Evolutionary conservation across 148 eudicot species (phyloP).

Genomic region (Silene latifolia): DNA sequence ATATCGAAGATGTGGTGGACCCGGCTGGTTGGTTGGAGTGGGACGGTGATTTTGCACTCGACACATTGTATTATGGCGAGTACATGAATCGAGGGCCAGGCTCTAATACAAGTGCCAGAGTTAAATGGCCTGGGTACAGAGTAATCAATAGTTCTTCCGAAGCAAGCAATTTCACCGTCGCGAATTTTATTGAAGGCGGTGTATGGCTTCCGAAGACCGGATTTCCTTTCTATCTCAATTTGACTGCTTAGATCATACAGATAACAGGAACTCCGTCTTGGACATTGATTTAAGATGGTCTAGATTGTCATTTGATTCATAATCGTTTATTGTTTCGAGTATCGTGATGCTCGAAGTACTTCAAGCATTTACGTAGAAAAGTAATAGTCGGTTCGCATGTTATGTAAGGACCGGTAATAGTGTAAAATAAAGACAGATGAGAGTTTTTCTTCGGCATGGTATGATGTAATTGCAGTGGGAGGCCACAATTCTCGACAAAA

Average conservation of each 20-base stretch:
- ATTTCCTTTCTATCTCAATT: slow-evolving; percentile 49
- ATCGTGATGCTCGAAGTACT: neutral
- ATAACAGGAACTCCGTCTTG: neutral
- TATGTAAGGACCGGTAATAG: no score
- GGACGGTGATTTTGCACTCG: slow-evolving; percentile 57
- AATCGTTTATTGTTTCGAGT: neutral
- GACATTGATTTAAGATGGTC: no score
- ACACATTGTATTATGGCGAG: slow-evolving; percentile 68
- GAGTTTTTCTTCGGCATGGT: no score
- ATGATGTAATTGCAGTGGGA: no score
- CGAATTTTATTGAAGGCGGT: slow-evolving; percentile 56
- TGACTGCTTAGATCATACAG: slow-evolving; percentile 24
- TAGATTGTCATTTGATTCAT: slow-evolving; percentile 2
- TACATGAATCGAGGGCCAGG: slow-evolving; percentile 68
- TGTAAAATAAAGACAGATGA: no score
- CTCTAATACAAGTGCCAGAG: slow-evolving; percentile 58
- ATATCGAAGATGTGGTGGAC: slow-evolving; percentile 49
- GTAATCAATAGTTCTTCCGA: slow-evolving; percentile 38
- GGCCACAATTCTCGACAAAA: no score
- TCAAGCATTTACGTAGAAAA: no score
- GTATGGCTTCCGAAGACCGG: slow-evolving; percentile 52
- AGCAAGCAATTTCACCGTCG: slow-evolving; percentile 60
- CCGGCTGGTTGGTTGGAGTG: slow-evolving; percentile 83
- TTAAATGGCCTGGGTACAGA: slow-evolving; percentile 75
- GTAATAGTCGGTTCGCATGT: no score